These are phyloP conservation scores for Stephania japonica DNA, from an alignment of 164 flowering plant species.

Conservation along the genomic window DNA sequence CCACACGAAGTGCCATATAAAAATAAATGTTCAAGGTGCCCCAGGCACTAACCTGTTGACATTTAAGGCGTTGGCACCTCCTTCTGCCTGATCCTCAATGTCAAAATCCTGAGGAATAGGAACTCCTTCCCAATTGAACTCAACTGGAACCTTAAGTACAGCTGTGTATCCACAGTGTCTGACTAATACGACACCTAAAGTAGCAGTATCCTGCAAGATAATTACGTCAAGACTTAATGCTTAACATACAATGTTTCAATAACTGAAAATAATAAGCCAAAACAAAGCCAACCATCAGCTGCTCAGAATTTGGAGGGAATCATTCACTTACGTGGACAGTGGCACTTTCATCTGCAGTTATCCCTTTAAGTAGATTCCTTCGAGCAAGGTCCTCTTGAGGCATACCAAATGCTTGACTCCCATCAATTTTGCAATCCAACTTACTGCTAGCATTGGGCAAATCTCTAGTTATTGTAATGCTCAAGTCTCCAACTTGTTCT, in stretches of 20 bases:
- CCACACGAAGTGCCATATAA: not conserved
- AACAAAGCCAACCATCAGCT: not conserved
- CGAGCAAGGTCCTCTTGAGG: slow-evolving; percentile 52
- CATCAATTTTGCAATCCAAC: slow-evolving; percentile 71
- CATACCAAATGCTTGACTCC: slow-evolving; percentile 52
- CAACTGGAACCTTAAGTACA: slow-evolving; percentile 59
- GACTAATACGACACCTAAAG: slow-evolving; percentile 76
- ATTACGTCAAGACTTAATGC: slow-evolving; percentile 15
- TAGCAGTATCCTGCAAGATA: slow-evolving; percentile 71
- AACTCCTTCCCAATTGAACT: slow-evolving; percentile 42
- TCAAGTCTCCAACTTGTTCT: slow-evolving; percentile 67
- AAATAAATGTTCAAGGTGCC: slow-evolving; percentile 2
- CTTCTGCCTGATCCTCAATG: slow-evolving; percentile 76
- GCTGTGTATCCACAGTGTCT: slow-evolving; percentile 85
- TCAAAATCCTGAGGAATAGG: slow-evolving; percentile 52
- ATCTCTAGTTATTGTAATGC: slow-evolving; percentile 60
- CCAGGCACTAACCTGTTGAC: slow-evolving; percentile 57
- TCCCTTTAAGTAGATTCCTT: slow-evolving; percentile 85
- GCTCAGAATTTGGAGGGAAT: slow-evolving; percentile 6
- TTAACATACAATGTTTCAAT: slow-evolving; percentile 4
- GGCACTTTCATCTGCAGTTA: slow-evolving; percentile 95
- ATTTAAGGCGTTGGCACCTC: slow-evolving; percentile 92
- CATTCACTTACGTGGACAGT: slow-evolving; percentile 69
- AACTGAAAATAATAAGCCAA: slow-evolving; percentile 3
- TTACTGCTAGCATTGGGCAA: slow-evolving; percentile 63